phyloP scores from a whole-genome alignment of 2,329 filamentous ascomycete genomes.

The Diaporthe ampelina region DNA sequence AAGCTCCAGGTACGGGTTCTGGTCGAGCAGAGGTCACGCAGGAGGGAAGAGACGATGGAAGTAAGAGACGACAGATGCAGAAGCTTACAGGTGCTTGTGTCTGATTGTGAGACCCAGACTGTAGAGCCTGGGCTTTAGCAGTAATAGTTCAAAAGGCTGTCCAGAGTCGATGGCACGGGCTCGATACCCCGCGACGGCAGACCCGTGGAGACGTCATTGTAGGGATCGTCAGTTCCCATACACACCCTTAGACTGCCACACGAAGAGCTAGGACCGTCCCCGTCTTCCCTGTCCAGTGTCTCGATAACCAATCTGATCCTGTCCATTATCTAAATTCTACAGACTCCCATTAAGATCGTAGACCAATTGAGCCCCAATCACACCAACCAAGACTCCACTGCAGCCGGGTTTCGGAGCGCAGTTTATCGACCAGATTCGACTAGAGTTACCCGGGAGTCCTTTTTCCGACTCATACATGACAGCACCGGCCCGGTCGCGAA shows the following conservation, averaged over 20 bases:
- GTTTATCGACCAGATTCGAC: background rate
- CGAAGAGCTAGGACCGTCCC: background rate
- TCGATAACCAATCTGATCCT: background rate
- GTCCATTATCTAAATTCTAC: background rate
- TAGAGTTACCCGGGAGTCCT: constrained; percentile 4
- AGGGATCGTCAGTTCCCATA: background rate
- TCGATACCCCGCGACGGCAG: constrained; percentile 20
- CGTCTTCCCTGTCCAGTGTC: background rate
- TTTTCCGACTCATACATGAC: constrained; percentile 38
- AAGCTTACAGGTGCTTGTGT: background rate
- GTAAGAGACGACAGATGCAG: no score
- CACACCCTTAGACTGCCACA: background rate
- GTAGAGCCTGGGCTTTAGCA: no score
- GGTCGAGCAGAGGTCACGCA: background rate
- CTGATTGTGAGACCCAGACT: no score
- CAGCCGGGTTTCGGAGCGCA: constrained; percentile 32
- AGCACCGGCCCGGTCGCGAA: constrained; percentile 39
- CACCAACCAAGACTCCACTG: constrained; percentile 12
- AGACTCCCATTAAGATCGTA: background rate
- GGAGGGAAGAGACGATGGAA: background rate
- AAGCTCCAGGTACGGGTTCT: constrained; percentile 7
- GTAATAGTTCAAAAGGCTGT: background rate
- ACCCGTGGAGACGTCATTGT: constrained; percentile 30
- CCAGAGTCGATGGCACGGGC: no score
- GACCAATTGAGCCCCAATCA: constrained; percentile 14